Evolutionary conservation across 805 yeast species (phyloP), one percentile per base, ranked within the genome.

Genomic region (Teunomyces aglyptinius): DNA sequence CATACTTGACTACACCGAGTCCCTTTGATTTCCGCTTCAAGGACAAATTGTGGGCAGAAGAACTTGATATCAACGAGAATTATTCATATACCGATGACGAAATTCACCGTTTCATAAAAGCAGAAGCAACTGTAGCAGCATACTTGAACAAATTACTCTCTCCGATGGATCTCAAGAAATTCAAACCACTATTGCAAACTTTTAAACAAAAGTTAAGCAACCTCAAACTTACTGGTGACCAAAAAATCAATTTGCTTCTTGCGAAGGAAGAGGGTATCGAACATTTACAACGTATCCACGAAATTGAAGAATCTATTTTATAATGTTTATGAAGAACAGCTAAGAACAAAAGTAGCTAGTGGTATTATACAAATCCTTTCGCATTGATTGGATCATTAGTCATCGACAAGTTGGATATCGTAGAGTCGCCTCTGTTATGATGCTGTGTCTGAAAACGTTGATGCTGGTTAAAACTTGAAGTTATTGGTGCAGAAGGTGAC

Each of bases 1-100:
- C 91, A 0, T 81, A 78, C 49, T 53, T 84, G 31, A 71, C 75
- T 27, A 77, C 90, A 0, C 78, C 86, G 0, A 64, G 71, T 19
- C 58, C 65, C 2, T 52, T 64, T 34, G 66, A 74, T 44, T 44
- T 63, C 4, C 50, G 78, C 18, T 73, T 72, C 51, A 52, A 68
- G 5, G 45, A 63, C 10, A 57, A 64, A 31, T 56, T 64, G 1
- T 81, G 86, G 86, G 76, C 71, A 38, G 54, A 63, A 3, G 70
- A 68, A 31, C 59, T 82, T 12, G 73, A 73, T 13, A 71, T 76
- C 11, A 71, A 76, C 52, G 89, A 83, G 54, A 55, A 68, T 5
- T 83, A 83, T 55, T 53, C 58, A 13, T 78, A 63, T 48, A 56
- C 70, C 1, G 52, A 50, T 12, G 41, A 54, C 0, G 87, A 83